Evolutionary conservation across 495 filamentous ascomycete genomes (phyloP).

Genomic region (Trichoderma erinaceum): DNA sequence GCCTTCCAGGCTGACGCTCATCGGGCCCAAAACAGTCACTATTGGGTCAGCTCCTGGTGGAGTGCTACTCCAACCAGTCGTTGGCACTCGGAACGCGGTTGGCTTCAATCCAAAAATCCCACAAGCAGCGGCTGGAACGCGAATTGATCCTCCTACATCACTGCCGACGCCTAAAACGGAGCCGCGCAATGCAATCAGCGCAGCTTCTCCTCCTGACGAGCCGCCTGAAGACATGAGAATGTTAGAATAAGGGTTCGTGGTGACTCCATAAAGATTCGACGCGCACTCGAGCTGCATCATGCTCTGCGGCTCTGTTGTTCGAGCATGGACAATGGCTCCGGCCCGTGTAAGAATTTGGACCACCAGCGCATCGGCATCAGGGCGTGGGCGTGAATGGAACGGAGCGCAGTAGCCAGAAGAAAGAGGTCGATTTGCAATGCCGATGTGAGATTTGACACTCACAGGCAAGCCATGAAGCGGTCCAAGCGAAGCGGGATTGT

Average conservation of each 20-base stretch:
- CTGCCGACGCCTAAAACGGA: slow-evolving; percentile 60
- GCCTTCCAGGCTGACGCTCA: slow-evolving; percentile 56
- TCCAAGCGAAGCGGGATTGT: slow-evolving; percentile 31
- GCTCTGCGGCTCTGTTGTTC: slow-evolving; percentile 48
- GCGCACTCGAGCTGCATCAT: slow-evolving; percentile 57
- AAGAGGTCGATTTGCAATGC: slow-evolving; percentile 67
- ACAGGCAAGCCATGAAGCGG: slow-evolving; percentile 81
- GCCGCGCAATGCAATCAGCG: slow-evolving; percentile 52
- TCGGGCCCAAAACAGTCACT: slow-evolving; percentile 54
- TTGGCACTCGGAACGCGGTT: slow-evolving; percentile 52
- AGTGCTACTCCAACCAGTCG: slow-evolving; percentile 40
- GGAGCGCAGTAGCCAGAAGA: slow-evolving; percentile 63
- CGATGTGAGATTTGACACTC: slow-evolving; percentile 73
- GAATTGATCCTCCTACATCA: slow-evolving; percentile 63
- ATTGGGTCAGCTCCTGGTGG: slow-evolving; percentile 56
- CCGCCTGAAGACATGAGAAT: slow-evolving; percentile 40
- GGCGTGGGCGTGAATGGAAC: slow-evolving; percentile 46
- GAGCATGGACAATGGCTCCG: slow-evolving; percentile 42
- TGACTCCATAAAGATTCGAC: slow-evolving; percentile 53
- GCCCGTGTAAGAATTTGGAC: slow-evolving; percentile 45
- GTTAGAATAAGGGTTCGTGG: slow-evolving; percentile 42
- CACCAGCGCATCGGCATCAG: slow-evolving; percentile 56
- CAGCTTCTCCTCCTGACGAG: slow-evolving; percentile 60
- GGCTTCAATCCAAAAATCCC: slow-evolving; percentile 34
- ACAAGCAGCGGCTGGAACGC: slow-evolving; percentile 56